phyloP scores from a whole-genome alignment of 1,139 yeast genomes.

The Hansenula lynferdii region DNA sequence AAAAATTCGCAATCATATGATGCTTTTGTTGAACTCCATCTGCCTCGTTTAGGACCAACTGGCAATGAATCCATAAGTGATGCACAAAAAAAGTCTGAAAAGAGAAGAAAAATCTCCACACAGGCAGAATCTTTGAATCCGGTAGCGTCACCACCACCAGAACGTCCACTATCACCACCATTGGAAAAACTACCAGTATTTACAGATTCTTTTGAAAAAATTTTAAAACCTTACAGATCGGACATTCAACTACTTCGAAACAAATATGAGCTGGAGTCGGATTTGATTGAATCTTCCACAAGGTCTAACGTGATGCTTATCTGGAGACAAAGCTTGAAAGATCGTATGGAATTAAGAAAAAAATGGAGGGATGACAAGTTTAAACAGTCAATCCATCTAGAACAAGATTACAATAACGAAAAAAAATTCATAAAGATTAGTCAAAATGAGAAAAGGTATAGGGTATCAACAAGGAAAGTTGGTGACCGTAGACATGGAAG shows the following conservation, averaged over 20 bases:
- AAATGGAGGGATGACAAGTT: slow-evolving; percentile 12
- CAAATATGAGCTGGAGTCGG: slow-evolving; percentile 17
- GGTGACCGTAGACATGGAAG: slow-evolving; percentile 11
- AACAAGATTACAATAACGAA: slow-evolving; percentile 21
- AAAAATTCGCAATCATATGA: slow-evolving; percentile 7
- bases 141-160: slow-evolving; percentile 7
- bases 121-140: background rate
- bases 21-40: slow-evolving; percentile 4
- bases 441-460: slow-evolving; percentile 9
- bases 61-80: slow-evolving; percentile 8
- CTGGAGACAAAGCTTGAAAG: slow-evolving; percentile 22
- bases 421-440: slow-evolving; percentile 7
- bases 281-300: slow-evolving; percentile 16
- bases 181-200: slow-evolving; percentile 20
- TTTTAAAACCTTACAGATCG: slow-evolving; percentile 15
- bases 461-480: slow-evolving; percentile 12
- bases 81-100: background rate
- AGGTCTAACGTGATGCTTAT: slow-evolving; percentile 11
- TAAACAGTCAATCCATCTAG: slow-evolving; percentile 16
- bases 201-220: slow-evolving; percentile 19
- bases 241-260: slow-evolving; percentile 13
- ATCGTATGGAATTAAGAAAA: slow-evolving; percentile 20
- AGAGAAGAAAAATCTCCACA: background rate
- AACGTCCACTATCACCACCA: slow-evolving; percentile 5
- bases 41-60: slow-evolving; percentile 13